Evolutionary conservation across 306 rosid species (phyloP), one percentile per base, ranked within the genome.

Genomic region (Phaseolus lunatus): DNA sequence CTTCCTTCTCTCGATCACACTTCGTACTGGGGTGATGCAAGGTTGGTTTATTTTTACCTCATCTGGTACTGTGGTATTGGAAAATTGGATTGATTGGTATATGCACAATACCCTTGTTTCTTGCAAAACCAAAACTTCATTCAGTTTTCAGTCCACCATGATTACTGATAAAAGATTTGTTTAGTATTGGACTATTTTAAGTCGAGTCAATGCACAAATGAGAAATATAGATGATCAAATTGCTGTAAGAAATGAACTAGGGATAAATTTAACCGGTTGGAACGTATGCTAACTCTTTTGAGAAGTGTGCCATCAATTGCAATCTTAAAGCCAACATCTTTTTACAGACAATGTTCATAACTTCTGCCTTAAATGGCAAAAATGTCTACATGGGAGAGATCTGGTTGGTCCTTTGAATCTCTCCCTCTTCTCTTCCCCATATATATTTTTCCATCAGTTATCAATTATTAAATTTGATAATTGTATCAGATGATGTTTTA

Each of bases 21-120:
- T 26, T 64, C 70, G 20, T 64, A 64, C 29, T 64, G 70, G 70
- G 70, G 48, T 64, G 70, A 64, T 37, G 70, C 70, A 37, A 64
- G 70, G 49, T 64, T 64, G 16, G 70, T 64, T 64, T 64, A 19
- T 1, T 18, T 33, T 64, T 35, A 64, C 9, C 18, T 61, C 14
- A 14, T 62, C 24, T 62, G 6, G 24, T 62, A 62, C 26, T 33
- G 23, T 64, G 24, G 44, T 35, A 35, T 64, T 33, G 9, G 48
- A 64, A 64, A 35, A 35, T 35, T n/a, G 70, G 48, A 35, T 9
- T n/a, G 35, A 57, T 57, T 4, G 19, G n/a, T 57, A 18, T 24
- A 23, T 31, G 45, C 44, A 31, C 9, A 8, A n/a, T 33, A 22
- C 15, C 47, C 15, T n/a, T 63, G 68, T 31, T n/a, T 63, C 68